Evolutionary conservation across 352 stramenopile species (phyloP).

Genomic region (Achlya hypogyna): DNA sequence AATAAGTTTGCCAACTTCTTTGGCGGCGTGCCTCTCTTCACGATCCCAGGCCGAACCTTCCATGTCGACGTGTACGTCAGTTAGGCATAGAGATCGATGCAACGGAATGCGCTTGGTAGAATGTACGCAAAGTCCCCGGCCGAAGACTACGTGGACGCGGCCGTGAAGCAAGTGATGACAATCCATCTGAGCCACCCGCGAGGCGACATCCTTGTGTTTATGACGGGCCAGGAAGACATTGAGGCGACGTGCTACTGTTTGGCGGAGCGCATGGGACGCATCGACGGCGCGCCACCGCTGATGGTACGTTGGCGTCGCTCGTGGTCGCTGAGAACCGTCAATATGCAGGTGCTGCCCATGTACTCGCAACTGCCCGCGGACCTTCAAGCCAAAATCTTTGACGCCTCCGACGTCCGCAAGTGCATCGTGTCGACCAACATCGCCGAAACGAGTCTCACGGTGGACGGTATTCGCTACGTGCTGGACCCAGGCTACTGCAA

Average conservation of each 20-base stretch:
- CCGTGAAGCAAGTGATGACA: constrained; percentile 96
- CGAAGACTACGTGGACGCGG: constrained; percentile 97
- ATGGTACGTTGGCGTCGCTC: constrained; percentile 35
- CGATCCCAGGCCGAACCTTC: constrained; percentile 89
- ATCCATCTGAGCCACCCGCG: constrained; percentile 96
- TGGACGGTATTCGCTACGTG: constrained; percentile 97
- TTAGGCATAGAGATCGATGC: neutral
- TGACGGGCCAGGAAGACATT: constrained; percentile 99
- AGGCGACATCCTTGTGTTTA: constrained; percentile 98
- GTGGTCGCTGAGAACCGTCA: neutral
- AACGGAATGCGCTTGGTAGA: neutral
- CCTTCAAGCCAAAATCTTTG: constrained; percentile 97
- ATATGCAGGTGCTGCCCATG: constrained; percentile 90
- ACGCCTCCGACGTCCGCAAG: constrained; percentile 91
- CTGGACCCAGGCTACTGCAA: constrained; percentile 98
- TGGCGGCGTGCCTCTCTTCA: constrained; percentile 94
- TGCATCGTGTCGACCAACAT: constrained; percentile 99
- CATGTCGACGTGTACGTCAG: constrained; percentile 55
- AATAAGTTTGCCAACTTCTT: constrained; percentile 97
- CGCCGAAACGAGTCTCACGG: constrained; percentile 92
- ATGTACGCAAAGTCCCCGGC: constrained; percentile 88
- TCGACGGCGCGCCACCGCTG: constrained; percentile 89
- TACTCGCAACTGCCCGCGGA: constrained; percentile 97
- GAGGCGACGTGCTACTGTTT: constrained; percentile 92
- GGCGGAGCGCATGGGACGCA: constrained; percentile 90